Evolutionary conservation across 306 rosid species (phyloP).

Genomic region (Quercus alba): DNA sequence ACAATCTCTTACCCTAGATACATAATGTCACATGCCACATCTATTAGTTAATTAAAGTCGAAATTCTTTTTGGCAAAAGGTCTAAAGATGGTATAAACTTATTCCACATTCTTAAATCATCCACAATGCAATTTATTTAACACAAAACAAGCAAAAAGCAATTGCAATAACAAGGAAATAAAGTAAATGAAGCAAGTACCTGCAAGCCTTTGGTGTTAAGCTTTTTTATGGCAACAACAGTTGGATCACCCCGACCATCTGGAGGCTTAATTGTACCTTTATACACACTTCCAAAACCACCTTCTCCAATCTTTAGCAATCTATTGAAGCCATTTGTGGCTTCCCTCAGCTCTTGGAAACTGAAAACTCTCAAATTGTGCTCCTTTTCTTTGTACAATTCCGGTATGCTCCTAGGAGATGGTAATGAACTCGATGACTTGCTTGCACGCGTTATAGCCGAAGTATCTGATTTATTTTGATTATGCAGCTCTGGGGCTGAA

Average conservation of each 20-base stretch:
- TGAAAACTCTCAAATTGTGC: constrained; percentile 62
- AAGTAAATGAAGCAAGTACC: constrained; percentile 36
- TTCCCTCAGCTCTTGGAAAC: constrained; percentile 52
- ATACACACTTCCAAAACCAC: constrained; percentile 91
- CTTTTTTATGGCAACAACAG: constrained; percentile 73
- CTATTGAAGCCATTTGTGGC: constrained; percentile 71
- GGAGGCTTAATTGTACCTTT: constrained; percentile 58
- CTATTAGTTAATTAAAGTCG: background rate
- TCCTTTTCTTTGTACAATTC: constrained; percentile 85
- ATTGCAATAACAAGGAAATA: background rate
- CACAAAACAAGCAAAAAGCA: background rate
- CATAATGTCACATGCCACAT: background rate
- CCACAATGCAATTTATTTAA: background rate
- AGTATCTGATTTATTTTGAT: constrained; percentile 20
- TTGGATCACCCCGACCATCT: constrained; percentile 35
- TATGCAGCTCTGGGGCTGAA: constrained; percentile 48
- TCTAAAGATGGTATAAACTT: background rate
- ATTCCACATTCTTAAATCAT: background rate
- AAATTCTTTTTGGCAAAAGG: background rate
- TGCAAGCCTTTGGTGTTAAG: constrained; percentile 70
- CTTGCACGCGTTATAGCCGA: constrained; percentile 24
- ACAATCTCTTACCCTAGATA: background rate
- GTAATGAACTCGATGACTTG: constrained; percentile 39
- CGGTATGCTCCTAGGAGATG: constrained; percentile 59
- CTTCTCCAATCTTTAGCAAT: constrained; percentile 78